A percentile compares a stretch with the other conserved stretches of the same genome.
These are phyloP conservation scores for Amanita jacksonii DNA, from an alignment of 768 basidiomycete species.

Conservation along the genomic window DNA sequence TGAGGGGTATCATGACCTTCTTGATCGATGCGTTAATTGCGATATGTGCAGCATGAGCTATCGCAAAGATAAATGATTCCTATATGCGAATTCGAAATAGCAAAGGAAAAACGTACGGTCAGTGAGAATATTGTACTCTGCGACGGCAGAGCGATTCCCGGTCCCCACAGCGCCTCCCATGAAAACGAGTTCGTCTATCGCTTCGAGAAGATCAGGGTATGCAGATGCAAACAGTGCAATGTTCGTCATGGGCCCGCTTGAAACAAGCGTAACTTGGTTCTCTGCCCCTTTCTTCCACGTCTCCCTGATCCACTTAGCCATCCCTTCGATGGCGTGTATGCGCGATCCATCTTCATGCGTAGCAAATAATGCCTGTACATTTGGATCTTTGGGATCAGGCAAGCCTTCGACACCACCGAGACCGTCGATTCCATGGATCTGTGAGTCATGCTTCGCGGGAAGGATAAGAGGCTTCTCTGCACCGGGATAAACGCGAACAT, in stretches of 20 bases:
- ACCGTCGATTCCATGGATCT: constrained; percentile 79
- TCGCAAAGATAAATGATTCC: no score
- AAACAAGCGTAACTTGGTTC: constrained; percentile 55
- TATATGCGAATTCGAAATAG: no score
- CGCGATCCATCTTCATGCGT: constrained; percentile 28
- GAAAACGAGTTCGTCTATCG: constrained; percentile 64
- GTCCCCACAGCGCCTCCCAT: constrained; percentile 90
- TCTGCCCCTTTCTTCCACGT: constrained; percentile 53
- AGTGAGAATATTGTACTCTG: constrained; percentile 77
- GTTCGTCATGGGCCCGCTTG: constrained; percentile 83
- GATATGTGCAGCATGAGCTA: constrained; percentile 81
- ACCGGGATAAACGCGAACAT: constrained; percentile 59
- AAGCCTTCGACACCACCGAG: constrained; percentile 81
- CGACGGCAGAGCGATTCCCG: constrained; percentile 72
- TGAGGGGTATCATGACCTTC: constrained; percentile 73
- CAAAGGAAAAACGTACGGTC: constrained; percentile 47
- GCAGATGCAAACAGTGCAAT: constrained; percentile 56
- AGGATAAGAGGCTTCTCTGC: constrained; percentile 61
- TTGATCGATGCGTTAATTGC: constrained; percentile 64
- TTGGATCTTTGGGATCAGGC: constrained; percentile 35
- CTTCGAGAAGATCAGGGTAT: constrained; percentile 41
- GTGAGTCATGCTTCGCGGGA: constrained; percentile 50
- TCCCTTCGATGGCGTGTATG: constrained; percentile 57
- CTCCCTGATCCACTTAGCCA: constrained; percentile 43
- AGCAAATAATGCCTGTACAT: constrained; percentile 42